Base-by-base conservation (phyloP, 2,329 filamentous ascomycete genomes). In the Trichoderma atroviride region DNA sequence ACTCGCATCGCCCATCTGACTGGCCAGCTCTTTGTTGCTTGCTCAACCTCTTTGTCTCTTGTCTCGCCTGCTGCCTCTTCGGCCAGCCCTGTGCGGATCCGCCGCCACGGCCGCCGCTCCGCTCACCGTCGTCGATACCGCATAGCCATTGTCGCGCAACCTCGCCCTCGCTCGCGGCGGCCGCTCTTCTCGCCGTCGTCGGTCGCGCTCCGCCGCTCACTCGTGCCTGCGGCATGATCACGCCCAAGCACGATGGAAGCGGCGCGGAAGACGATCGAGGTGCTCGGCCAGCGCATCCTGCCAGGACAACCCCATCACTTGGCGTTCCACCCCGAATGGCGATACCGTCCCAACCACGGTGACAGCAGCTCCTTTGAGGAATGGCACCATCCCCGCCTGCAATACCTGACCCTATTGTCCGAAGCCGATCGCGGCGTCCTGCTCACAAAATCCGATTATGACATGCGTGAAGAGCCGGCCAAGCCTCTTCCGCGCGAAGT, bases 381-480 rank as follows among this genome's bases (percentile, higher is more conserved):
- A 78, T 84, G 84, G 78, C 81, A 84, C 58, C 79, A 79, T 69
- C 80, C 80, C 70, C 82, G 81, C 27, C 80, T 89, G 9, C 86
- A 88, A 74, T 88, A 88, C 78, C 83, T 83, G 72, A 88, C 87
- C 29, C 84, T 86, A 70, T 76, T 88, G 60, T 86, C 85, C 70
- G 85, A 87, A 74, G 85, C 84, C 70, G 86, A 88, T 73, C 86
- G 87, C 74, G 87, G 87, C 71, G 79, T 87, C 55, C 82, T 89
- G 72, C 77, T 87, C 70, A 88, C 87, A 24, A 82, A 86, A 70
- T 81, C 86, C 57, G 85, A 86, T 74, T 88, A 86, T 79, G 84
- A 87, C 69, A 86, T 88, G 76, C 82, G 84, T 75, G 83, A 87
- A 73, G 85, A 87, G 70, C 80, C 82, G 27, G 79, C 81, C 13